Conservation (phyloP, 2,329 filamentous ascomycete genomes). For the Ophiocordyceps camponoti-saundersi region DNA sequence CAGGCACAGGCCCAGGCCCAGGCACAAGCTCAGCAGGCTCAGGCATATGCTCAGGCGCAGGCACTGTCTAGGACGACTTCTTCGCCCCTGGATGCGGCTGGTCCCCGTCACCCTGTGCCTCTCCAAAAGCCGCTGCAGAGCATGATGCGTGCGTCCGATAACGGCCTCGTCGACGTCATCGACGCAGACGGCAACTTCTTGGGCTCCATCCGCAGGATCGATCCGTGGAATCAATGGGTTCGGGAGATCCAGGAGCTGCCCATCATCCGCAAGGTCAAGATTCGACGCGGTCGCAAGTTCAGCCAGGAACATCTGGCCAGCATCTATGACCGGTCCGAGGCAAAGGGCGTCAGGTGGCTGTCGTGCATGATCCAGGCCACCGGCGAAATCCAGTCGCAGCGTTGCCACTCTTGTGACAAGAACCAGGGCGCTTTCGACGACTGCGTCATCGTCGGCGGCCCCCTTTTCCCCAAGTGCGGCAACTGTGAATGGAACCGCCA, state of each 20-base stretch:
- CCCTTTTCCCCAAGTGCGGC: constrained; percentile 27
- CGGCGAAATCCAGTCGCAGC: constrained; percentile 20
- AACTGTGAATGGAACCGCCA: constrained; percentile 33
- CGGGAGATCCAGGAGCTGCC: constrained; percentile 18
- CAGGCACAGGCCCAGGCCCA: not conserved
- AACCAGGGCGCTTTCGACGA: constrained; percentile 25
- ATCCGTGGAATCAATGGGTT: constrained; percentile 22
- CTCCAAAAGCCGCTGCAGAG: not conserved
- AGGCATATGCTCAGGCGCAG: not conserved
- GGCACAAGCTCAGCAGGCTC: not conserved
- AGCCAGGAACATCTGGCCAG: constrained; percentile 18
- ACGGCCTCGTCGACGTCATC: constrained; percentile 16
- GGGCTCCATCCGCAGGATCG: constrained; percentile 18
- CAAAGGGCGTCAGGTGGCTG: constrained; percentile 27
- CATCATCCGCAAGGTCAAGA: constrained; percentile 20
- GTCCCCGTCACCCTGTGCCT: not conserved
- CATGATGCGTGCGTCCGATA: not conserved
- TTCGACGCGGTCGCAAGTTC: constrained; percentile 25
- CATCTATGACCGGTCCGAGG: constrained; percentile 24
- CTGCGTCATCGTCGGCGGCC: constrained; percentile 24
- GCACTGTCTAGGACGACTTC: not conserved
- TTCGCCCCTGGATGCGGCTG: not conserved
- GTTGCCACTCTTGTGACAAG: constrained; percentile 24
- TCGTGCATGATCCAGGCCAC: constrained; percentile 33
- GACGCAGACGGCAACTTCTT: constrained; percentile 20